These are phyloP conservation scores for Blumeriella jaapii DNA, from an alignment of 2,329 filamentous ascomycete species.

Conservation along the genomic window DNA sequence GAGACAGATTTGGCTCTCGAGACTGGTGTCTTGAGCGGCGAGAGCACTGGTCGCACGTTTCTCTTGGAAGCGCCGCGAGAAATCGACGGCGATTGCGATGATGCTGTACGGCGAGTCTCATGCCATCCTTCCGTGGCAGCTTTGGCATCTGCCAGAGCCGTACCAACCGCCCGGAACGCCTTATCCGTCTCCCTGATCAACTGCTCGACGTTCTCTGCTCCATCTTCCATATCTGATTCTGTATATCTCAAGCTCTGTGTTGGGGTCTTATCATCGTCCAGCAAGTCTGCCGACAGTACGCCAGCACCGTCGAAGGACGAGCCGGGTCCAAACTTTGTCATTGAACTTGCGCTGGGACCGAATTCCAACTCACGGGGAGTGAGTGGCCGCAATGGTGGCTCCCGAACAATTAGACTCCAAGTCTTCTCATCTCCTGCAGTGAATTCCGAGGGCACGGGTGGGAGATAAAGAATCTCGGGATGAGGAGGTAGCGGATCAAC, in stretches of 20 bases:
- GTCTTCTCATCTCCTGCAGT: conserved; percentile 15
- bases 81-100: conserved; percentile 11
- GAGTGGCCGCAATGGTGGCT: conserved; percentile 7
- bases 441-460: conserved; percentile 16
- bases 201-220: conserved; percentile 28
- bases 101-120: conserved; percentile 2
- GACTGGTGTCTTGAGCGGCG: neutral
- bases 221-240: conserved; percentile 13
- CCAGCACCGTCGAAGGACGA: conserved; percentile 24
- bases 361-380: conserved; percentile 3
- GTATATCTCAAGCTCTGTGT: conserved; percentile 20
- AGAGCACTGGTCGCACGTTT: neutral
- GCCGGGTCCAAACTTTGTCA: conserved; percentile 1
- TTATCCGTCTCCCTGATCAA: conserved; percentile 39
- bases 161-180: conserved; percentile 37
- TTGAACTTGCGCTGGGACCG: neutral
- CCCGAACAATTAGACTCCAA: conserved; percentile 19
- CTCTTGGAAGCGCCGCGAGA: conserved; percentile 10
- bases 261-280: conserved; percentile 15
- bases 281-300: conserved; percentile 22
- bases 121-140: conserved; percentile 24
- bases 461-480: conserved; percentile 24
- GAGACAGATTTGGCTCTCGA: conserved; percentile 24
- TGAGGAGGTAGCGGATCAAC: conserved; percentile 6
- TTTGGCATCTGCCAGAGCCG: conserved; percentile 31